A percentile compares a stretch with the other conserved stretches of the same genome.
Evolutionary conservation across 306 rosid species (phyloP).

Genomic region (Carpinus fangiana): DNA sequence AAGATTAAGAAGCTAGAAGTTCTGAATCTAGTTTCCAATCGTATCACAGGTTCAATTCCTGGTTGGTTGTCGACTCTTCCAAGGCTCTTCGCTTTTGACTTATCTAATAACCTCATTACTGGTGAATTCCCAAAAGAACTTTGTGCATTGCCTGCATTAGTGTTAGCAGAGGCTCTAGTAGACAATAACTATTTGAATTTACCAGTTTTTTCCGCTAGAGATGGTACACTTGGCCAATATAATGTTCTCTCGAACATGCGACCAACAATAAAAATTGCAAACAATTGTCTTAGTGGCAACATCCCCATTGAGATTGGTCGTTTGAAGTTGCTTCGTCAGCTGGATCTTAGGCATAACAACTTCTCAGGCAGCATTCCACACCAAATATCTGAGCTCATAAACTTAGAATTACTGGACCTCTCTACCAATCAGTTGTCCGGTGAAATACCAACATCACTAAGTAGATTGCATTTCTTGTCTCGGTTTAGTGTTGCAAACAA

Average conservation of each 20-base stretch:
- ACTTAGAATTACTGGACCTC: constrained; percentile 6
- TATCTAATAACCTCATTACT: not conserved
- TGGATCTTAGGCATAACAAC: not conserved
- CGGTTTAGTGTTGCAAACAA: constrained; percentile 3
- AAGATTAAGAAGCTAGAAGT: constrained; percentile 5
- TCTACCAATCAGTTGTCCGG: constrained; percentile 9
- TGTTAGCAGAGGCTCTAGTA: not conserved
- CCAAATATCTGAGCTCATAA: constrained; percentile 8
- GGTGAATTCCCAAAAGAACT: not conserved
- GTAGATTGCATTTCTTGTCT: not conserved
- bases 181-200: not conserved
- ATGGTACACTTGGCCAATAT: not conserved
- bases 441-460: not conserved
- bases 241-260: not conserved
- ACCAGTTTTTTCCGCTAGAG: not conserved
- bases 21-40: not conserved
- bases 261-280: not conserved
- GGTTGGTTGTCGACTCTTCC: constrained; percentile 14
- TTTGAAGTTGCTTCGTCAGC: not conserved
- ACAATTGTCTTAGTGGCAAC: not conserved
- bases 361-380: not conserved
- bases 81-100: constrained; percentile 3
- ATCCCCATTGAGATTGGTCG: constrained; percentile 16
- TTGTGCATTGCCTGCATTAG: not conserved
- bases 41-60: constrained; percentile 12